Percentiles rank a stretch among this genome's conserved stretches.
These are phyloP conservation scores for Agmasoma carcini DNA, from an alignment of 371 early-diverging fungal genomes.

Conservation along the genomic window DNA sequence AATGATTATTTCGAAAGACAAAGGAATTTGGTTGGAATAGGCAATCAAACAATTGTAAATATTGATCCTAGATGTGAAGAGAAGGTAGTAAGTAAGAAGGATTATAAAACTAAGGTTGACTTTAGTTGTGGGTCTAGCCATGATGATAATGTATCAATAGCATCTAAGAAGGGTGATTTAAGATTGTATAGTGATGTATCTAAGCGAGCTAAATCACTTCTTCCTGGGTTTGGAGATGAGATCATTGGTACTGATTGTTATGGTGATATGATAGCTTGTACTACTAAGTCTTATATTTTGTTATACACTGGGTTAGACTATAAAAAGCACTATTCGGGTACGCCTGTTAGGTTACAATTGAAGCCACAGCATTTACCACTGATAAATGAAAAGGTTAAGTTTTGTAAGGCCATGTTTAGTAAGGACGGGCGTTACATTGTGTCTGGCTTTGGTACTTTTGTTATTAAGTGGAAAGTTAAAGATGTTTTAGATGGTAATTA, in stretches of 20 bases:
- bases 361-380: conserved; percentile 72
- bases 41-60: conserved; percentile 64
- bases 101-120: conserved; percentile 56
- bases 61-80: conserved; percentile 65
- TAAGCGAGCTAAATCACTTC: conserved; percentile 66
- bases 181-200: conserved; percentile 65
- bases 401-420: conserved; percentile 78
- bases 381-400: conserved; percentile 60
- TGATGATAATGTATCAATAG: conserved; percentile 67
- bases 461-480: conserved; percentile 77
- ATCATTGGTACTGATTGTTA: conserved; percentile 70
- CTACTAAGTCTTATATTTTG: conserved; percentile 68
- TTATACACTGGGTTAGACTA: conserved; percentile 56
- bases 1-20: conserved; percentile 63
- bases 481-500: conserved; percentile 61
- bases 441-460: conserved; percentile 68
- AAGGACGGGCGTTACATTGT: conserved; percentile 61
- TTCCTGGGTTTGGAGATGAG: conserved; percentile 72
- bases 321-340: conserved; percentile 56
- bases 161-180: conserved; percentile 69
- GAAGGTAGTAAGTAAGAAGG: conserved; percentile 43
- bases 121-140: conserved; percentile 60
- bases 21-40: conserved; percentile 67
- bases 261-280: conserved; percentile 70
- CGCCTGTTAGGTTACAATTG: conserved; percentile 63